phyloP scores from a whole-genome alignment of 116 monocot genomes.

The Cymodocea nodosa region DNA sequence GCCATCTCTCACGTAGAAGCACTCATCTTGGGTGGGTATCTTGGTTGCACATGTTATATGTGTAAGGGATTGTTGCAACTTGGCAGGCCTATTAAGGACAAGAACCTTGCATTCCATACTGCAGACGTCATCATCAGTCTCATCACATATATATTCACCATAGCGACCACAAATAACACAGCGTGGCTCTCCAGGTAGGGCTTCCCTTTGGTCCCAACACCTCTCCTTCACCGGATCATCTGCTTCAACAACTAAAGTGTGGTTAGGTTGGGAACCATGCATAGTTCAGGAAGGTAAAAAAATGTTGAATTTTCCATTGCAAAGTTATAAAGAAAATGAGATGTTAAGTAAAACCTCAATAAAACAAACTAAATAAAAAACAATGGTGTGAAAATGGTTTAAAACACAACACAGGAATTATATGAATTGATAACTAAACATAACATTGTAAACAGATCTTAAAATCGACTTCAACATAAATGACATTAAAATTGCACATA shows the following conservation, averaged over 20 bases:
- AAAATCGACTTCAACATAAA: too few relatives aligned
- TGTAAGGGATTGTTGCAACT: constrained; percentile 5
- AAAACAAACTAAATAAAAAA: too few relatives aligned
- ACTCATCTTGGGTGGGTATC: constrained; percentile 47
- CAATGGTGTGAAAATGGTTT: too few relatives aligned
- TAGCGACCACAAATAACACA: constrained; percentile 50
- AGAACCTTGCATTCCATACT: constrained; percentile 45
- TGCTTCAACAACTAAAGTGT: neutral
- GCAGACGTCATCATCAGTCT: constrained; percentile 64
- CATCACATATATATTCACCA: constrained; percentile 70
- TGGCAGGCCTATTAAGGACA: constrained; percentile 22
- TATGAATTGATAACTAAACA: too few relatives aligned
- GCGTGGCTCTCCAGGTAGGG: constrained; percentile 44
- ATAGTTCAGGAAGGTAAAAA: too few relatives aligned
- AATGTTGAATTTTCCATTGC: too few relatives aligned
- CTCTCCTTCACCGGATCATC: constrained; percentile 38
- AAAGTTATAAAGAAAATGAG: too few relatives aligned
- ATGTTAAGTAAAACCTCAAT: too few relatives aligned
- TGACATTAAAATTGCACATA: too few relatives aligned
- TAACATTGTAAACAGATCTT: too few relatives aligned
- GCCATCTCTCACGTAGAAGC: constrained; percentile 59
- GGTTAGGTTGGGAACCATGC: too few relatives aligned
- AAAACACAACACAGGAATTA: too few relatives aligned
- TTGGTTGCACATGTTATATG: constrained; percentile 6
- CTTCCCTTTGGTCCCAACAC: constrained; percentile 50